These are phyloP conservation scores for Pyricularia pennisetigena DNA, from an alignment of 2,329 filamentous ascomycete species.

Conservation along the genomic window DNA sequence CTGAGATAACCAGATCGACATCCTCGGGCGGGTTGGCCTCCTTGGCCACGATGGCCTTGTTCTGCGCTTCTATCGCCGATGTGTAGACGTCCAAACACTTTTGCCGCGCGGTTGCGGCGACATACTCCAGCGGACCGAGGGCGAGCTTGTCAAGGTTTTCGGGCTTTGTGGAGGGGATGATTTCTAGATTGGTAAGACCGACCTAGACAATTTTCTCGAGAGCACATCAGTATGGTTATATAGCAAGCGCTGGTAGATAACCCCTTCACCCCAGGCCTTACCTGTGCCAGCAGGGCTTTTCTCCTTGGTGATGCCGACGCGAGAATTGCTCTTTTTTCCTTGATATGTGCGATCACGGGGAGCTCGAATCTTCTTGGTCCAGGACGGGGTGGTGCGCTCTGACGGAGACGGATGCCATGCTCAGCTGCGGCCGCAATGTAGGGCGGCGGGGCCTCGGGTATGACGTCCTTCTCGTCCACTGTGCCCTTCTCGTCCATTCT, in stretches of 20 bases:
- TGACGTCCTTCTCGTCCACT: constrained; percentile 6
- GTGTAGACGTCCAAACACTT: constrained; percentile 71
- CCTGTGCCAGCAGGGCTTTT: constrained; percentile 68
- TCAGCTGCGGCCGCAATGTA: constrained; percentile 30
- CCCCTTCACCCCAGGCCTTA: constrained; percentile 20
- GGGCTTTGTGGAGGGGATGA: constrained; percentile 71
- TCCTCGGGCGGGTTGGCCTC: constrained; percentile 38
- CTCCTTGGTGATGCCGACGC: constrained; percentile 83
- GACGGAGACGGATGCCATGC: constrained; percentile 21
- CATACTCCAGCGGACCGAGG: constrained; percentile 81
- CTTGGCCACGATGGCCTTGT: constrained; percentile 10
- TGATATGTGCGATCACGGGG: constrained; percentile 67
- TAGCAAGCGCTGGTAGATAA: not conserved
- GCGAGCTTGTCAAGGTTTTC: constrained; percentile 73
- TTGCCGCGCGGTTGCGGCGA: constrained; percentile 71
- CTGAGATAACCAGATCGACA: constrained; percentile 76
- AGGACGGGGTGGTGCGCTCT: constrained; percentile 30
- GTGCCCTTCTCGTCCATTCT: not conserved
- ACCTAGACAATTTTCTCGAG: constrained; percentile 39
- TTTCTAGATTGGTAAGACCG: constrained; percentile 72
- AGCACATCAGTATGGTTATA: not conserved
- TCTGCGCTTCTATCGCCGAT: constrained; percentile 29
- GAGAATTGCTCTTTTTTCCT: constrained; percentile 73
- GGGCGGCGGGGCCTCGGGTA: constrained; percentile 32
- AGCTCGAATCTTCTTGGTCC: constrained; percentile 63